Evolutionary conservation across 441 rosid species (phyloP), one percentile per base, ranked within the genome.

Genomic region (Kokia cookei): DNA sequence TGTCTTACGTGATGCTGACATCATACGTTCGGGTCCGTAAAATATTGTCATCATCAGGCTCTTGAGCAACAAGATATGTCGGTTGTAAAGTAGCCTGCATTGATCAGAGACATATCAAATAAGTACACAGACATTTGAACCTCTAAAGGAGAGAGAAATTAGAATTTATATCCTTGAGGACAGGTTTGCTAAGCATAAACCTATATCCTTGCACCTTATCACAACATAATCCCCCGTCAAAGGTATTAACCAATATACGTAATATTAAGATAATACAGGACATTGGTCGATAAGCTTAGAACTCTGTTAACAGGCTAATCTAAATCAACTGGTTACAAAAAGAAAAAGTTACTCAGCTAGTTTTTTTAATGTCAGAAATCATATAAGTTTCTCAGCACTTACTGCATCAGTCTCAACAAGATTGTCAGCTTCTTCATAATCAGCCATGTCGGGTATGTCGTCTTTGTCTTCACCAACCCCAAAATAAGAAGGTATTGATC

Each of bases 1-100:
- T 19, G 73, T 73, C 99, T 84, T 93, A 96, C 98, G 99, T 91
- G 83, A 96, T 96, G 93, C 96, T 96, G 81, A 96, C 85, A 89
- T 96, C 99, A 76, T 96, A 96, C 58, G 99, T 93, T 75, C 99
- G 91, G 51, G 99, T 96, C 48, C 93, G 86, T 69, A 96, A 88
- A 70, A 96, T 93, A 78, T 92, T 90, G 84, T 94, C 96, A 43
- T 93, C 97, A 73, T 90, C 96, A 60, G 97, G 97, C 74, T 96
- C 93, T n/a, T 92, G 91, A 69, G 96, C 98, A 79, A 90, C 93
- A 11, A 87, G 84, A 83, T 85, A 89, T 2, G 85, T 88, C 62
- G 92, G 61, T 50, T 82, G 96, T 65, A 93, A 88, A 45, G 97
- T 96, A 78, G 99, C 99, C 98, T 96, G 85, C 78, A 53, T 65